These are phyloP conservation scores for Ustilago tritici DNA, from an alignment of 1,284 basidiomycete species.

Conservation along the genomic window DNA sequence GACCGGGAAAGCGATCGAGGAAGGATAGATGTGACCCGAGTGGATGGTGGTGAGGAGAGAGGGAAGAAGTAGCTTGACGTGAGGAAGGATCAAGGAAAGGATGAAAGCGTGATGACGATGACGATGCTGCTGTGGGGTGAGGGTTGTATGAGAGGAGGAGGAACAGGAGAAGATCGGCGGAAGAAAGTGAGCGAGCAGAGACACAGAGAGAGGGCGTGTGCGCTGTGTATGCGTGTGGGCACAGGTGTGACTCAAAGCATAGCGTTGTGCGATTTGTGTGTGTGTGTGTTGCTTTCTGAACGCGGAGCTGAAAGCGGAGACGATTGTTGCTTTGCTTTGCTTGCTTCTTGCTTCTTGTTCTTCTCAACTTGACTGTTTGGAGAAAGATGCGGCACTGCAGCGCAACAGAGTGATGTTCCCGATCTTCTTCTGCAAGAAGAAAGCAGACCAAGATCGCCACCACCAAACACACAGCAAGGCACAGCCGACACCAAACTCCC, in stretches of 20 bases:
- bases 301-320: constrained; percentile 8
- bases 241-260: constrained; percentile 8
- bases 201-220: background rate
- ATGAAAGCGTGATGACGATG: background rate
- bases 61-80: background rate
- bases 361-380: background rate
- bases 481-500: background rate
- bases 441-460: background rate
- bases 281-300: constrained; percentile 2
- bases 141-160: background rate
- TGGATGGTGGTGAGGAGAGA: background rate
- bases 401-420: background rate
- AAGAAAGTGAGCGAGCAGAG: background rate
- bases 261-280: no score
- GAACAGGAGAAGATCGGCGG: background rate
- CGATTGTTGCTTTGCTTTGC: background rate
- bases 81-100: background rate
- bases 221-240: background rate
- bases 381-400: background rate
- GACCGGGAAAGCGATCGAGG: background rate
- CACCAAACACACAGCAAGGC: background rate
- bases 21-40: background rate
- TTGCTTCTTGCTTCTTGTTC: background rate
- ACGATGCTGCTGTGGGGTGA: constrained; percentile 13
- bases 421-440: constrained; percentile 7